These are phyloP conservation scores for Drechslera avenae DNA, from an alignment of 2,329 filamentous ascomycete genomes.

Conservation along the genomic window DNA sequence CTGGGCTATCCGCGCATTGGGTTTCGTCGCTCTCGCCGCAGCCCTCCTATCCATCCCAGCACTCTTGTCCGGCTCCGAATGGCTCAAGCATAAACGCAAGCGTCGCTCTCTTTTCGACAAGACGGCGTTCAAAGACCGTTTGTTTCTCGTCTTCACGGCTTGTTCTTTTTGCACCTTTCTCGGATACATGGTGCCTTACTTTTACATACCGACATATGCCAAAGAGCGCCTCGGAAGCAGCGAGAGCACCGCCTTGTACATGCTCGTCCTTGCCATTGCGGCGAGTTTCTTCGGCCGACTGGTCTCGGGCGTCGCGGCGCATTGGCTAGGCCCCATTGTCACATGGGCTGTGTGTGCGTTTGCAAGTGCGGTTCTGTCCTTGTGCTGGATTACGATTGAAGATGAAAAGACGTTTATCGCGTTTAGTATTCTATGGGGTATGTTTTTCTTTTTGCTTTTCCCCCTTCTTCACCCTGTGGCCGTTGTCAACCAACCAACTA, in stretches of 20 bases:
- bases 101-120: conserved; percentile 43
- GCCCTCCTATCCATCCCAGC: conserved; percentile 43
- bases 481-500: too few relatives aligned
- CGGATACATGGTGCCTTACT: conserved; percentile 47
- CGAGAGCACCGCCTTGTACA: conserved; percentile 40
- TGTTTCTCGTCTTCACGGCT: conserved; percentile 45
- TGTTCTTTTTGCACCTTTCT: conserved; percentile 44
- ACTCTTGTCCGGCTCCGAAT: conserved; percentile 39
- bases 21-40: conserved; percentile 40
- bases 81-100: conserved; percentile 36
- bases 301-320: conserved; percentile 36
- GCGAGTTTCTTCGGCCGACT: conserved; percentile 46
- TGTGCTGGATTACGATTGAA: conserved; percentile 43
- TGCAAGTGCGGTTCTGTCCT: conserved; percentile 33
- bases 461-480: too few relatives aligned
- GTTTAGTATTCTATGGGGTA: conserved; percentile 47
- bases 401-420: conserved; percentile 36
- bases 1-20: conserved; percentile 45
- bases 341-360: conserved; percentile 43
- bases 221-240: conserved; percentile 36
- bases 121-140: conserved; percentile 38
- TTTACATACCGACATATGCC: conserved; percentile 46
- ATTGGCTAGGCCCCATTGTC: conserved; percentile 40
- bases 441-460: too few relatives aligned
- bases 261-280: conserved; percentile 40